Evolutionary conservation across 805 yeast genomes (phyloP), one percentile per base, ranked within the genome.

Genomic region (Starmerella floricola): DNA sequence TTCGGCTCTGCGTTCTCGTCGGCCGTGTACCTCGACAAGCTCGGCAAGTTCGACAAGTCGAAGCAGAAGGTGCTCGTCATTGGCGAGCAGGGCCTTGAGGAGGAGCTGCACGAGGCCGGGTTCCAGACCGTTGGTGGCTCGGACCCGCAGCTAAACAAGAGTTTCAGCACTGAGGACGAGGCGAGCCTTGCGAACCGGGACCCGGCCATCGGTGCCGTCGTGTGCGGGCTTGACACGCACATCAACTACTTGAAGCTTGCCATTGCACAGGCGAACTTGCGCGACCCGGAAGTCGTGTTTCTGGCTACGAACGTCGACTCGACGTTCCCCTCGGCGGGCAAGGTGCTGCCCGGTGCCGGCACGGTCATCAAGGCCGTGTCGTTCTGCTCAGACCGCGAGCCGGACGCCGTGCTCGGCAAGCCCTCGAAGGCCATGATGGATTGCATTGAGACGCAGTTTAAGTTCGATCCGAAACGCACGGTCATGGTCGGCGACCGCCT

Each of bases 401-500:
- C 98, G 1, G 77, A 78, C 41, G 80, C 88, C 2, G 41, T 52
- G 2, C 81, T 96, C 55, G 98, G 98, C 41, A 91, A 91, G 59
- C 98, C 98, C 18, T 76, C 78, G 43, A 76, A 73, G 50, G 78
- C 79, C 42, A 87, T 91, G 95, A 73, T 91, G 78, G 83, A 84
- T 56, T 78, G 94, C 17, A 82, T 91, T 58, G 73, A 78, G 48
- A 81, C 81, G 3, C 75, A 76, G 28, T 71, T 67, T 48, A 61
- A 71, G 16, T 65, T 75, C 27, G 76, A 76, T 40, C 65, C 68
- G 8, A 44, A 49, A 24, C 69, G 74, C 44, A 78, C 94, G 11
- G 71, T 88, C 50, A 91, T 91, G 97, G 74, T 91, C 44, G 98
- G 98, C 17, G 98, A 91, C 59, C 71, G 98, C 51, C 67, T 91